Conservation (phyloP, 2,329 filamentous ascomycete species). For the Ustulina deusta region DNA sequence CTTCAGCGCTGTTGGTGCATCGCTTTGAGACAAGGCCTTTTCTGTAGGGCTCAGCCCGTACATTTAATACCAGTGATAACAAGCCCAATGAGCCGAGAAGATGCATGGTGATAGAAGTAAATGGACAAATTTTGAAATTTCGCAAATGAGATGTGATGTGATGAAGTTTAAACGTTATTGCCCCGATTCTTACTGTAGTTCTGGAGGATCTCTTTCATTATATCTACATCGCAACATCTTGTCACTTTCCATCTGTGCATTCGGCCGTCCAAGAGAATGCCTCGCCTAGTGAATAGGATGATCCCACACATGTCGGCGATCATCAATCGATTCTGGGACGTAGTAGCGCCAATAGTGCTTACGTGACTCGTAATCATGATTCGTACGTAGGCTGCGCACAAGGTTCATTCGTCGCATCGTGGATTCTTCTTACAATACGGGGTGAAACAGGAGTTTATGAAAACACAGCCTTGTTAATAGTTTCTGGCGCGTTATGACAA, state of each 20-base stretch:
- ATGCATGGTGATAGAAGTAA: slow-evolving; percentile 12
- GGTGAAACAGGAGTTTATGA: background rate
- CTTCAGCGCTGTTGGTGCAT: slow-evolving; percentile 28
- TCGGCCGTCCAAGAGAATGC: too few species aligned
- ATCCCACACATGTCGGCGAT: background rate
- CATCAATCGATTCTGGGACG: background rate
- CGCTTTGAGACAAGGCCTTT: slow-evolving; percentile 14
- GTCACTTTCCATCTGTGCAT: background rate
- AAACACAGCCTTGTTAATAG: background rate
- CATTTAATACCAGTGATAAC: background rate
- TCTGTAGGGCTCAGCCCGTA: slow-evolving; percentile 2
- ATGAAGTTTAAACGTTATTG: background rate
- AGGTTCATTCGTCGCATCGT: background rate
- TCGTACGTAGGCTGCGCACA: slow-evolving; percentile 14
- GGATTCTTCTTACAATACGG: background rate
- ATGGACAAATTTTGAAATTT: background rate
- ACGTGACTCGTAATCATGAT: slow-evolving; percentile 15
- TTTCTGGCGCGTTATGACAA: background rate
- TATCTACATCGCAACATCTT: slow-evolving; percentile 17
- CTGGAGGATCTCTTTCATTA: slow-evolving; percentile 4
- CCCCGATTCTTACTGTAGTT: background rate
- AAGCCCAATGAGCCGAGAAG: slow-evolving; percentile 2
- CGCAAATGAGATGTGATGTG: background rate
- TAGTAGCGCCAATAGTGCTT: background rate
- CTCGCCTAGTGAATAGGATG: too few species aligned